These are phyloP conservation scores for Furculomyces boomerangus DNA, from an alignment of 371 early-diverging fungal species.

Conservation along the genomic window DNA sequence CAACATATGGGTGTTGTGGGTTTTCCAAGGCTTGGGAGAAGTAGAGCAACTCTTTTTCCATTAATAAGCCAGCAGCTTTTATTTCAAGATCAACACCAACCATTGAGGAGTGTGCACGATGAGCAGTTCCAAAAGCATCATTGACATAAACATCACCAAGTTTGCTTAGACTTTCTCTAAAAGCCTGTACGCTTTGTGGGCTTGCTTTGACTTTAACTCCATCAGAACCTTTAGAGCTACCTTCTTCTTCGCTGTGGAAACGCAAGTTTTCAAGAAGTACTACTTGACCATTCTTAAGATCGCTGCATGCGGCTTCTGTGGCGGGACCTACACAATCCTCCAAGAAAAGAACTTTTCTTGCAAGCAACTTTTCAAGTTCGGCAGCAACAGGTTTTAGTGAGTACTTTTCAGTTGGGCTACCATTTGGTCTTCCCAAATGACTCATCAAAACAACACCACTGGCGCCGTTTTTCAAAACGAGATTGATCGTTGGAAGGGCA, in stretches of 20 bases:
- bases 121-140: conserved; percentile 98
- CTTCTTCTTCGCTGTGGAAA: conserved; percentile 98
- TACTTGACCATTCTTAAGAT: conserved; percentile 62
- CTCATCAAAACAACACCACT: conserved; percentile 86
- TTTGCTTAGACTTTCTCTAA: conserved; percentile 78
- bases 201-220: conserved; percentile 86
- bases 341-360: conserved; percentile 76
- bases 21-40: conserved; percentile 88
- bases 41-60: conserved; percentile 98
- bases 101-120: conserved; percentile 93
- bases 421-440: conserved; percentile 98
- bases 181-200: conserved; percentile 54
- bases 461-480: conserved; percentile 63
- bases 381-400: conserved; percentile 84
- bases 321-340: conserved; percentile 82
- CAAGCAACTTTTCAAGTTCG: conserved; percentile 66
- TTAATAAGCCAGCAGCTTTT: conserved; percentile 89
- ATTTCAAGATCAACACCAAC: conserved; percentile 84
- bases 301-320: conserved; percentile 66
- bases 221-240: conserved; percentile 72
- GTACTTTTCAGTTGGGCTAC: conserved; percentile 68
- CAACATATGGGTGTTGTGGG: conserved; percentile 89
- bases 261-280: conserved; percentile 96
- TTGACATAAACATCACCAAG: conserved; percentile 96
- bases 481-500: conserved; percentile 89